Conservation (phyloP, 2,329 filamentous ascomycete genomes). For the Pyrenochaeta sp. region DNA sequence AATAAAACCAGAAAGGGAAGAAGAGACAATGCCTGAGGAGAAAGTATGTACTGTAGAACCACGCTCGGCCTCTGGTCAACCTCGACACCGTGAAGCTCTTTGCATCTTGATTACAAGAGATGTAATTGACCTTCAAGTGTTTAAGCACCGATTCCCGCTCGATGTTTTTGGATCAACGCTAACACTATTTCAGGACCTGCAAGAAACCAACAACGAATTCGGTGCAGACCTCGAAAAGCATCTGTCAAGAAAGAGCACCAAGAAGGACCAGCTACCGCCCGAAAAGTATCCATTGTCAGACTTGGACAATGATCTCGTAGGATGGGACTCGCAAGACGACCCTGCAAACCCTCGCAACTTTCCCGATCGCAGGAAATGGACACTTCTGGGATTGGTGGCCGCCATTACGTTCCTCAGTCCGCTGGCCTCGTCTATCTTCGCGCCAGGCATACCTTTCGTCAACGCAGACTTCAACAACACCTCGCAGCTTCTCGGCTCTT, state of each 20-base stretch:
- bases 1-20: conserved; percentile 11
- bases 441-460: conserved; percentile 43
- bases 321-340: conserved; percentile 48
- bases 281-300: conserved; percentile 44
- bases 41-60: conserved; percentile 10
- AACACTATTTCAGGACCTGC: conserved; percentile 10
- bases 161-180: conserved; percentile 6
- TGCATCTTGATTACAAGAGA: too few relatives aligned
- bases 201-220: conserved; percentile 22
- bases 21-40: conserved; percentile 2
- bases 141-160: too few relatives aligned
- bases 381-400: conserved; percentile 34
- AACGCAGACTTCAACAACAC: conserved; percentile 43
- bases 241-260: conserved; percentile 40
- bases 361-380: conserved; percentile 34
- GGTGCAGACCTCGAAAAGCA: conserved; percentile 41
- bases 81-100: too few relatives aligned
- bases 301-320: conserved; percentile 44
- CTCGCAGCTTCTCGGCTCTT: conserved; percentile 39
- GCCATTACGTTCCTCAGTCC: conserved; percentile 48
- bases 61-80: too few relatives aligned
- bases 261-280: conserved; percentile 32
- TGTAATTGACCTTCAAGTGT: too few relatives aligned
- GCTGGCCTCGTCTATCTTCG: conserved; percentile 47
- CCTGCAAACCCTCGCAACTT: conserved; percentile 46